These are phyloP conservation scores for Lactarius indigo DNA, from an alignment of 768 basidiomycete species.

Conservation along the genomic window DNA sequence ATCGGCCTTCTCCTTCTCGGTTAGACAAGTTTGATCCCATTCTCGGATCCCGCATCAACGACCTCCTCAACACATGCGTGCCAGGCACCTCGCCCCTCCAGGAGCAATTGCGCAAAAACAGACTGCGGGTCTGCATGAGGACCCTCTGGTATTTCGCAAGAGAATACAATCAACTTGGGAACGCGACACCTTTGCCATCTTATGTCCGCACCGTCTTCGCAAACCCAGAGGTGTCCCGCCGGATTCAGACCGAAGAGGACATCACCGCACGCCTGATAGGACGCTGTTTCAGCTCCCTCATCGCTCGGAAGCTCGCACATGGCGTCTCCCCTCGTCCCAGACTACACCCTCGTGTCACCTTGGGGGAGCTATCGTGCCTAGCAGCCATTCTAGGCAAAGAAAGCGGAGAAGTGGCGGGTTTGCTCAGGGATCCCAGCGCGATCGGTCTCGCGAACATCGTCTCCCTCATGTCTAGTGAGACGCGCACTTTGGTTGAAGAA, in stretches of 20 bases:
- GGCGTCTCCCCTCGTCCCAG: background rate
- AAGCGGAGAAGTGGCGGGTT: too few species aligned
- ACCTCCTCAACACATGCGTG: constrained; percentile 10
- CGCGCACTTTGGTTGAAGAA: too few species aligned
- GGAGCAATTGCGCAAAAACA: background rate
- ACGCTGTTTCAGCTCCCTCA: background rate
- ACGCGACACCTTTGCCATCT: background rate
- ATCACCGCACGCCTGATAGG: background rate
- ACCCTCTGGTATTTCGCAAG: constrained; percentile 6
- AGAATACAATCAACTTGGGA: background rate
- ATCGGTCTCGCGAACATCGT: too few species aligned
- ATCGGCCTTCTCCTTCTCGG: too few species aligned
- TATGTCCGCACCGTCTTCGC: background rate
- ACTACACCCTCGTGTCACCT: too few species aligned
- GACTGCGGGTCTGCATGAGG: background rate
- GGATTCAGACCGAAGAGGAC: background rate
- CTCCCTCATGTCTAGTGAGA: too few species aligned
- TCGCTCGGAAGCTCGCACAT: background rate
- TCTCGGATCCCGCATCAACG: constrained; percentile 6
- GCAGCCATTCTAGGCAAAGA: too few species aligned
- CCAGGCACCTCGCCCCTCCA: background rate
- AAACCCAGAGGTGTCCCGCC: background rate
- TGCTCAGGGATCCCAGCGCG: too few species aligned
- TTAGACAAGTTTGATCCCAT: background rate
- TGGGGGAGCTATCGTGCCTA: too few species aligned